Conservation (phyloP, 306 rosid species). For the Sicyos baderoa region DNA sequence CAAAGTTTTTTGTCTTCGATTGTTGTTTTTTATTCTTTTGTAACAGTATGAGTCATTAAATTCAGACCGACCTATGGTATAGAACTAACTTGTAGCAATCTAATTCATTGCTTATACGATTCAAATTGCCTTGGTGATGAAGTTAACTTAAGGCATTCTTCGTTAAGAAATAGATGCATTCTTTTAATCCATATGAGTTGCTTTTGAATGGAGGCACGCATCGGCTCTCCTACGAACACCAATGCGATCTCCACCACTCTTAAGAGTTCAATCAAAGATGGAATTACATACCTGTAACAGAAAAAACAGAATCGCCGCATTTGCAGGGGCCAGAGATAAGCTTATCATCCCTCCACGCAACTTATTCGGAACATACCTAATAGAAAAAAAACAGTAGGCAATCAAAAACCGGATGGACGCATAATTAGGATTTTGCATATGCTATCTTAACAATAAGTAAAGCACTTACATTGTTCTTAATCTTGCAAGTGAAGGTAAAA, state of each 20-base stretch:
- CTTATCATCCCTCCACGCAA: slow-evolving; percentile 96
- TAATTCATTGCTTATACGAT: neutral
- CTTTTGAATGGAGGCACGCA: neutral
- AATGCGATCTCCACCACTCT: neutral
- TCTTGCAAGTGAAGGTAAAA: slow-evolving; percentile 83
- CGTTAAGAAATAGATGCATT: neutral
- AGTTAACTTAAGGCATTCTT: neutral
- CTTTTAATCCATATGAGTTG: neutral
- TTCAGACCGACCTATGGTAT: neutral
- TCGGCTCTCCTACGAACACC: neutral
- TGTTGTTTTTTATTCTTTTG: no score
- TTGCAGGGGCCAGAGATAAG: slow-evolving; percentile 74
- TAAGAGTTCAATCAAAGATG: slow-evolving; percentile 1
- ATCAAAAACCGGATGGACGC: neutral
- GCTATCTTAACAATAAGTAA: neutral
- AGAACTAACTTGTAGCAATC: neutral
- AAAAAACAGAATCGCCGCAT: slow-evolving; percentile 61
- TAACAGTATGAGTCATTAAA: neutral
- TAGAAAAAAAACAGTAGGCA: neutral
- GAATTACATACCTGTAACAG: slow-evolving; percentile 58
- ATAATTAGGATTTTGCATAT: neutral
- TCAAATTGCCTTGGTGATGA: neutral
- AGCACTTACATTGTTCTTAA: slow-evolving; percentile 76
- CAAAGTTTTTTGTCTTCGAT: no score
- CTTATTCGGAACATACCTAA: slow-evolving; percentile 88